Evolutionary conservation across 208 protist species (phyloP), one percentile per base, ranked within the genome.

Genomic region (Angomonas desouzai): DNA sequence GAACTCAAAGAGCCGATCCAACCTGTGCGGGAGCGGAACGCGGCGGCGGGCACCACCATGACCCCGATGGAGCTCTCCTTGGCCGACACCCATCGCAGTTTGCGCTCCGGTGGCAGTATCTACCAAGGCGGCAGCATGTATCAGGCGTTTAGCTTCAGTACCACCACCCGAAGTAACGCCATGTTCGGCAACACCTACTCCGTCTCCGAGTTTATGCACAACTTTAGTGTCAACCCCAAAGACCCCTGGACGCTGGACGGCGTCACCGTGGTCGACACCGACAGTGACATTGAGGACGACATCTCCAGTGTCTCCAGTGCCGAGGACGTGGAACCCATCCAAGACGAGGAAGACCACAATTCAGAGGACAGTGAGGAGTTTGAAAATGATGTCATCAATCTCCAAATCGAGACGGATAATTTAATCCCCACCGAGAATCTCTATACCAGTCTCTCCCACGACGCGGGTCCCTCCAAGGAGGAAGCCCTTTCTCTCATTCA

Each of bases 111-210:
- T 48, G 49, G 49, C 16, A 70, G 62, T 53, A 29, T 49, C 11
- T 64, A 59, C 51, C 77, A 70, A 0, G 45, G 45, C n/a, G 45
- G 45, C 9, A 51, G 45, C n/a, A 27, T 51, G 45, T 51, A 51
- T 23, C 64, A 74, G 22, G 65, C 69, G 0, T 83, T 83, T 53
- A 72, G 53, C 36, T 75, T 78, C 45, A 77, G 71, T 64, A 71
- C 69, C 22, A 79, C 71, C 9, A 62, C 69, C 22, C 58, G 58
- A 6, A 64, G 27, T 29, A 61, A 63, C 34, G 40, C 47, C 34
- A 27, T 70, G 36, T 66, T 40, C 32, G 66, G 36, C 47, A 69
- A 56, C 33, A 55, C 59, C 20, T 64, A 66, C 33, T 53, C 18
- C 23, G 66, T 62, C 20, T 20, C 49, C 10, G 70, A 61, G 33